Conservation (phyloP, 208 protist species). For the Trypanosoma boissoni region DNA sequence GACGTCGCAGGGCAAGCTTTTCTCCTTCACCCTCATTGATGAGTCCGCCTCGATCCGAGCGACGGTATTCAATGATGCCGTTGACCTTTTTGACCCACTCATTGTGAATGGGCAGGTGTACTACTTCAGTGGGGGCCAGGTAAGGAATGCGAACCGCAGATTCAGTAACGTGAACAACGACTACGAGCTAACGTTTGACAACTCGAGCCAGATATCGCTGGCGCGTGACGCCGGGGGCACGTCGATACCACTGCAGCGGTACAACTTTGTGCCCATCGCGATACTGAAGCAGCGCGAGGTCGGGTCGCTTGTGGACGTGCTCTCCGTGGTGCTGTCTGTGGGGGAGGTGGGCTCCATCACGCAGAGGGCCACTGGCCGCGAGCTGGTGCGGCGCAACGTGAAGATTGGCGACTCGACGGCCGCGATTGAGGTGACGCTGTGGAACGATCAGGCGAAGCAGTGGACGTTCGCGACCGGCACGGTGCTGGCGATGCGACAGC, state of each 20-base stretch:
- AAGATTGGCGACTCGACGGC: constrained; percentile 79
- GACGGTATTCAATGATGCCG: constrained; percentile 91
- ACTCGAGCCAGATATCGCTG: constrained; percentile 68
- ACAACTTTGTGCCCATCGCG: constrained; percentile 88
- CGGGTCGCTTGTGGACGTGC: constrained; percentile 80
- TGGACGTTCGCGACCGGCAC: constrained; percentile 64
- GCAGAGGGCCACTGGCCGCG: constrained; percentile 77
- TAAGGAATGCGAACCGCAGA: constrained; percentile 89
- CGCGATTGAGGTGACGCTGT: constrained; percentile 85
- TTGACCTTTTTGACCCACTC: constrained; percentile 85
- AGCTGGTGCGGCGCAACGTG: constrained; percentile 79
- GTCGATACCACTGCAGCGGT: constrained; percentile 72
- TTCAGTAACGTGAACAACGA: constrained; percentile 93
- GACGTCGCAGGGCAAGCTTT: constrained; percentile 88
- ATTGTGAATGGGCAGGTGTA: constrained; percentile 88
- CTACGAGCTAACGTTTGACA: constrained; percentile 92
- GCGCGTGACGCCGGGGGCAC: constrained; percentile 38
- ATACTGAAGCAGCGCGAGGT: constrained; percentile 88
- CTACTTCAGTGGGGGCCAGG: constrained; percentile 89
- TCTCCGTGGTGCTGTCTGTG: constrained; percentile 75
- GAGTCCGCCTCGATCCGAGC: constrained; percentile 87
- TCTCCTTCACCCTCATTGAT: constrained; percentile 91
- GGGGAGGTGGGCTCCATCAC: constrained; percentile 70
- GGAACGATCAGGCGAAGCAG: constrained; percentile 82
- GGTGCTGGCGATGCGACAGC: constrained; percentile 79